These are phyloP conservation scores for Trapa incisa DNA, from an alignment of 345 rosid species.

Conservation along the genomic window DNA sequence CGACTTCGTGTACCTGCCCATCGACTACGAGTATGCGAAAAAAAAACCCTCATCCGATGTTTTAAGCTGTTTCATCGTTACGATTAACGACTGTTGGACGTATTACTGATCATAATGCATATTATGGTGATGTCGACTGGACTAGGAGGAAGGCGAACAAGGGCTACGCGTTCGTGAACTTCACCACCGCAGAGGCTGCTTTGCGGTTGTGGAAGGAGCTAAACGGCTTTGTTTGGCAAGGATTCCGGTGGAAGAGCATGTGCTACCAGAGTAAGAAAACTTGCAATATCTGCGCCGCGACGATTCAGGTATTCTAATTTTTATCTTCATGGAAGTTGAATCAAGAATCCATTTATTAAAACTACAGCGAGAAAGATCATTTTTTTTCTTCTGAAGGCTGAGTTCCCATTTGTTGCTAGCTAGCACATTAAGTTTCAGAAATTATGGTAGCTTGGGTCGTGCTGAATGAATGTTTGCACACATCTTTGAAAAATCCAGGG, in stretches of 20 bases:
- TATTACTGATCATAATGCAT: neutral
- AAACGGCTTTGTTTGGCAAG: slow-evolving; percentile 28
- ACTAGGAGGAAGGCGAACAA: slow-evolving; percentile 22
- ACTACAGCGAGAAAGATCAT: too few species aligned
- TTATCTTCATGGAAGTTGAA: too few species aligned
- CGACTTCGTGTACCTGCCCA: slow-evolving; percentile 38
- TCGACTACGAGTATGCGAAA: slow-evolving; percentile 25
- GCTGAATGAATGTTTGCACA: neutral
- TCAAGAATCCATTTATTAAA: too few species aligned
- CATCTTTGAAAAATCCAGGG: slow-evolving; percentile 1
- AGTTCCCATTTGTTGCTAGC: too few species aligned
- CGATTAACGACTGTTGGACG: too few species aligned
- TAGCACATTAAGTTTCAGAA: too few species aligned
- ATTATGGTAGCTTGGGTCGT: neutral
- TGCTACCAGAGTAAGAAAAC: slow-evolving; percentile 21
- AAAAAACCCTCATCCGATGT: neutral
- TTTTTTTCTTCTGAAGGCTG: too few species aligned
- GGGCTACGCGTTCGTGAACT: slow-evolving; percentile 45
- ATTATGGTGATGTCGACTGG: too few species aligned
- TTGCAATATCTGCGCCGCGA: slow-evolving; percentile 31
- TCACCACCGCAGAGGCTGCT: slow-evolving; percentile 26
- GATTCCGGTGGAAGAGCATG: slow-evolving; percentile 6
- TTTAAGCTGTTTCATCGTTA: neutral
- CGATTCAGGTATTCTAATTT: slow-evolving; percentile 19
- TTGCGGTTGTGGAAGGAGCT: slow-evolving; percentile 21